Percentiles rank a stretch among this genome's conserved stretches.
These are phyloP conservation scores for Cyanidium caldarium DNA, from an alignment of 23 red algal species.

Conservation along the genomic window DNA sequence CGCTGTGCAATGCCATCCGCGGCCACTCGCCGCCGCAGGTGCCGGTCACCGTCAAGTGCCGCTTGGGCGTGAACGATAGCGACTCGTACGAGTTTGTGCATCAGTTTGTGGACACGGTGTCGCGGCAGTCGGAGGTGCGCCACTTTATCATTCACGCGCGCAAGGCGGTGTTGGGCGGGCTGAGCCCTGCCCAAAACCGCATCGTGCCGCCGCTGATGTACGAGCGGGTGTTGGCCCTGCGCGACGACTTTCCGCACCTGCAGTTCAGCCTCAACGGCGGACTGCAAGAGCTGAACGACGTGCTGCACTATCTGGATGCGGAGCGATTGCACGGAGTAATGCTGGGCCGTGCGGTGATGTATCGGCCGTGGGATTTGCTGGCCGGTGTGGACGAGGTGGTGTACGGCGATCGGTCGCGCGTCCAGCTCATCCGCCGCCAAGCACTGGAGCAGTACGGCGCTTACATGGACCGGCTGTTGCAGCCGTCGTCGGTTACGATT, in stretches of 20 bases:
- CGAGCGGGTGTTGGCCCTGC: conserved; percentile 41
- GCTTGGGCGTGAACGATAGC: conserved; percentile 53
- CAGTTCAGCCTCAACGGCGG: conserved; percentile 72
- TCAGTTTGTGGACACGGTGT: conserved; percentile 53
- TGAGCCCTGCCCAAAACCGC: conserved; percentile 83
- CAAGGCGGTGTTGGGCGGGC: conserved; percentile 53
- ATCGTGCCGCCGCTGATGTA: conserved; percentile 65
- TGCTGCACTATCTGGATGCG: conserved; percentile 20
- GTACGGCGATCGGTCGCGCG: conserved; percentile 9
- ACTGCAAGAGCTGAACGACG: conserved; percentile 24
- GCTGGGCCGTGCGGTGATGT: conserved; percentile 72
- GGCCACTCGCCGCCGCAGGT: conserved; percentile 1
- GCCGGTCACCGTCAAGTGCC: conserved; percentile 86
- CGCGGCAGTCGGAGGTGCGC: conserved; percentile 26
- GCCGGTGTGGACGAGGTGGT: conserved; percentile 43
- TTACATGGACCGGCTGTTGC: not conserved
- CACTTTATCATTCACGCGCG: conserved; percentile 91
- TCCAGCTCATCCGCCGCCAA: not conserved
- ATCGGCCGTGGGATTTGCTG: conserved; percentile 60
- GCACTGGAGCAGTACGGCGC: not conserved
- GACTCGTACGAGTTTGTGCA: conserved; percentile 54
- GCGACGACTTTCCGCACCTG: conserved; percentile 47
- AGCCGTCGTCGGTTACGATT: not conserved
- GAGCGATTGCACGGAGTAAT: conserved; percentile 57
- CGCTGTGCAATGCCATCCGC: conserved; percentile 16